Base-by-base conservation (phyloP, 345 rosid genomes). In the Diplotaxis tenuifolia region DNA sequence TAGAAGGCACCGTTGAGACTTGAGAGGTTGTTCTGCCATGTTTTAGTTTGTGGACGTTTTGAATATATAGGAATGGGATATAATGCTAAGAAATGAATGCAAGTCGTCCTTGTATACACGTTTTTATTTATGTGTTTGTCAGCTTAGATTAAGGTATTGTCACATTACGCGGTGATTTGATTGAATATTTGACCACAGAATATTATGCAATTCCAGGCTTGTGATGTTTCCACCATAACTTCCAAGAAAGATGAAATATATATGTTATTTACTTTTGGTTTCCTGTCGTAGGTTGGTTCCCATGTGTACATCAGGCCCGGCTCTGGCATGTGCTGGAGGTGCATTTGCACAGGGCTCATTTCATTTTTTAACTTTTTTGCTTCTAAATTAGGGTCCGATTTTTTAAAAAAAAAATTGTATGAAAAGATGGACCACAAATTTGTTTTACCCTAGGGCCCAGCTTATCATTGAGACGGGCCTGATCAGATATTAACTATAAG, bases 1-100 rank as follows among this genome's bases (percentile, higher is more conserved):
- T 90, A 85, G 68, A 84, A 88, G 75, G 94, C 92, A 0, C 92
- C 96, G 73, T 83, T 88, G 60, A n/a, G n/a, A n/a, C n/a, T n/a
- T n/a, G n/a, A 90, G 75, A n/a, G 76, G 85, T 68, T 75, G 79
- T 62, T 75, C 79, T 53, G 79, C 74, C 79, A 75, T 75, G 70
- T 36, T 58, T 23, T 25, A 68, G 49, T 27, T 59, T 49, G 55
- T 60, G 32, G 32, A 12, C 76, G 28, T 69, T 83, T 75, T 9
- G 65, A 69, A 40, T 14, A n/a, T 7, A 61, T n/a, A n/a, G n/a
- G n/a, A n/a, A n/a, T 62, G 45, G 55, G 18, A 27, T 47, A 49
- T 61, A 52, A 52, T 68, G 68, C 36, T 61, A 20, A 68, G 54
- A 52, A 62, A 63, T 32, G 52, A 27, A 68, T 62, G 65, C 28